Evolutionary conservation across 257 asterid species (phyloP), one percentile per base, ranked within the genome.

Genomic region (Nicotiana attenuata): DNA sequence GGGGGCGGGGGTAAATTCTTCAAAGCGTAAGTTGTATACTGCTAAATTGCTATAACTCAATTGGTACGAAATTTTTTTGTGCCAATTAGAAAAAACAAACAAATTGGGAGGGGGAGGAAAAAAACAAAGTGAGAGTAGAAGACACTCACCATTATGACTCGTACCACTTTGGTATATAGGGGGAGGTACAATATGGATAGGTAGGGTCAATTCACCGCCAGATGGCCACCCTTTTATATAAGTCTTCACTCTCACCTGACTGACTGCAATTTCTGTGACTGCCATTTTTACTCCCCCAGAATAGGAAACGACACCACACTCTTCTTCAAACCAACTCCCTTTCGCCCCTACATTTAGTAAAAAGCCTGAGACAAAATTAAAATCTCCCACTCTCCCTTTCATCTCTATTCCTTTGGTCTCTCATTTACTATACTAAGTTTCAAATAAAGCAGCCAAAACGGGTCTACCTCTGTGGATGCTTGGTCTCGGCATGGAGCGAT

Each of bases 381-480:
- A 0, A 33, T 55, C 4, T 22, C 35, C 28, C 3, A 22, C 3
- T 50, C 29, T 7, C 35, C 31, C n/a, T 31, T 6, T 15, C 22
- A 3, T 73, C 77, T 56, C 45, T 33, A 38, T 76, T 38, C 15
- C 10, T 35, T 29, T 52, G 26, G 5, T 38, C 22, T 41, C 71
- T 31, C 15, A 29, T 17, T 33, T 20, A 20, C 17, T 14, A 65
- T 41, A 41, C 13, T 41, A 41, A 41, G 50, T 41, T 41, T 41
- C 0, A 41, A 41, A 9, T 41, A 78, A 84, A 53, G 38, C 78
- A 82, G 90, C 29, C 94, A 95, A 95, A 86, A 95, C 99, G 99
- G 99, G 98, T 91, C 94, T 96, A 26, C 98, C 98, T 4, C 5
- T 92, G 94, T 94, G 99, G 98, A 91, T 94, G 98, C 83, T 96